phyloP scores from a whole-genome alignment of 2,329 filamentous ascomycete genomes.

The Aspergillus sp. region DNA sequence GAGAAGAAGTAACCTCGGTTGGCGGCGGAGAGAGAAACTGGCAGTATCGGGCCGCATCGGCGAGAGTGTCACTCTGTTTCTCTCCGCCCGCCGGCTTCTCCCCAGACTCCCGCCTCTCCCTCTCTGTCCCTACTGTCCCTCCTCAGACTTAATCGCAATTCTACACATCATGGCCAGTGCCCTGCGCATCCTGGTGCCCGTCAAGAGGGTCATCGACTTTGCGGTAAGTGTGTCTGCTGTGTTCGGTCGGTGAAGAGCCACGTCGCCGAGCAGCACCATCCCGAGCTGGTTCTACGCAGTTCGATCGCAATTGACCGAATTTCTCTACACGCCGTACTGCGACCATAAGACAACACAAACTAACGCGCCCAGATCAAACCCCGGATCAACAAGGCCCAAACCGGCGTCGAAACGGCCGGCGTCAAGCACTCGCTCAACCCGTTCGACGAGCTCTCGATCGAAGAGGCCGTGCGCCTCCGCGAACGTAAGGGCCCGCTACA shows the following conservation, averaged over 20 bases:
- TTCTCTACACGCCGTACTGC: too few species aligned
- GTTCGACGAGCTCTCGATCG: constrained; percentile 95
- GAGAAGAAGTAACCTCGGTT: constrained; percentile 24
- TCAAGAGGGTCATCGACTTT: constrained; percentile 83
- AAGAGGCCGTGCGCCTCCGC: constrained; percentile 90
- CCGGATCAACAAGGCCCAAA: constrained; percentile 61
- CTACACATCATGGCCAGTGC: constrained; percentile 32
- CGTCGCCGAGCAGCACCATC: constrained; percentile 3
- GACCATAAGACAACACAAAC: neutral
- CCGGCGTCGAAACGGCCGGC: constrained; percentile 80
- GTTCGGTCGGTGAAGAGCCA: constrained; percentile 13
- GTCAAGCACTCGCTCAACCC: constrained; percentile 99
- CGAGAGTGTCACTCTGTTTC: constrained; percentile 15
- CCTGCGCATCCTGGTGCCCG: constrained; percentile 66
- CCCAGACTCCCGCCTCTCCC: constrained; percentile 1
- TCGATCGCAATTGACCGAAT: neutral
- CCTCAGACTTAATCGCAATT: neutral
- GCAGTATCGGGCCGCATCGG: constrained; percentile 25
- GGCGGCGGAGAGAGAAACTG: constrained; percentile 16
- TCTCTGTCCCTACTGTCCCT: neutral
- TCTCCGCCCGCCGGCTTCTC: constrained; percentile 8
- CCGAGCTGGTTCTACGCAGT: neutral
- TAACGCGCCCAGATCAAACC: constrained; percentile 50
- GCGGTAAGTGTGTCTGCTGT: constrained; percentile 47
- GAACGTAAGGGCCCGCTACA: constrained; percentile 69